Base-by-base conservation (phyloP, 176 grass and related monocot genomes). In the Aechmea fasciata region DNA sequence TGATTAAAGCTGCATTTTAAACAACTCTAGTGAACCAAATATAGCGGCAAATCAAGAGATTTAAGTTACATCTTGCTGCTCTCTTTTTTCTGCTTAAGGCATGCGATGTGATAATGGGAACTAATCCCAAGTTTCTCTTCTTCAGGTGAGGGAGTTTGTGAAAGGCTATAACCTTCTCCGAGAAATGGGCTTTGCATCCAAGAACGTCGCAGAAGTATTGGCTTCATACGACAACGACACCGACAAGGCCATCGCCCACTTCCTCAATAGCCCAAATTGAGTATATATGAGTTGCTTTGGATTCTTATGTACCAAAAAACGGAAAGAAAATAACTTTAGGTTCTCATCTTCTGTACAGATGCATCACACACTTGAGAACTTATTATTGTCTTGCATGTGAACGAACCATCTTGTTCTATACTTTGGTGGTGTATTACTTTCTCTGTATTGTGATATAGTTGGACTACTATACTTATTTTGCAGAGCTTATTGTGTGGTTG, bases 121-220 rank as follows among this genome's bases (percentile, higher is more conserved):
- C 55, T 61, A 10, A 61, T 70, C 7, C 47, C 48, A 6, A 52
- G 19, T 25, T 48, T 48, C 54, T 76, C 20, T 82, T 18, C 29
- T 8, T 0, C 82, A 97, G 94, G 94, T 99, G 63, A 81, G 88
- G n/a, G 94, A 99, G 75, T 97, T 97, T 69, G 94, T 97, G 82
- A 97, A 97, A 74, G 87, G 89, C 15, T 97, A 90, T 69, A 93
- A 87, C 47, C 61, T 76, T 75, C 81, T 97, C 80, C 89, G 85
- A 29, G 94, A 97, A 77, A 97, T 97, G 94, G 94, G 94, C 11
- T 99, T 99, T 87, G 80, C 94, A 4, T 83, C 89, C 0, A 54
- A 80, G 22, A 93, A 87, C 73, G 94, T 93, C 11, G 82, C 94
- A 1, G 94, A 99, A 70, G 48, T 87, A 65, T 78, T 99, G 71